These are phyloP conservation scores for Abrus pulchellus DNA, from an alignment of 306 rosid genomes.

Conservation along the genomic window DNA sequence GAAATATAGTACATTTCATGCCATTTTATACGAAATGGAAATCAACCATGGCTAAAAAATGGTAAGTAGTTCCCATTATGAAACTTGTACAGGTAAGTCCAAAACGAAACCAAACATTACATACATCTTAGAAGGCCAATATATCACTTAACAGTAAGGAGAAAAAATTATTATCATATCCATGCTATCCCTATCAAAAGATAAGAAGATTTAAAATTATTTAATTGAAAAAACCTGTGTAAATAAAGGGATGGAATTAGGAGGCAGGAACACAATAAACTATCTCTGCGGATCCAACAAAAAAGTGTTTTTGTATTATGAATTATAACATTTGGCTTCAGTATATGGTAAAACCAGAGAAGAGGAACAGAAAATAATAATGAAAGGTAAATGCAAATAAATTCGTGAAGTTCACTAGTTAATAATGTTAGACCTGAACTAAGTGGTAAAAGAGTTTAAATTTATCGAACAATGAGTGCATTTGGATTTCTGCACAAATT, in stretches of 20 bases:
- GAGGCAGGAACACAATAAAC: slow-evolving; percentile 5
- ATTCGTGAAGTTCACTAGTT: slow-evolving; percentile 24
- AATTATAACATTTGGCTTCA: slow-evolving; percentile 32
- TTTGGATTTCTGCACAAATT: slow-evolving; percentile 29
- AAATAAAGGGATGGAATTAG: slow-evolving; percentile 39
- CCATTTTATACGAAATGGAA: slow-evolving; percentile 43
- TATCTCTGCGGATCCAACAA: slow-evolving; percentile 43
- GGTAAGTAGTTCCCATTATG: slow-evolving; percentile 44
- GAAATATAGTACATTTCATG: slow-evolving; percentile 26
- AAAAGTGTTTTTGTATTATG: slow-evolving; percentile 7
- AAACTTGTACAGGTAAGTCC: slow-evolving; percentile 52
- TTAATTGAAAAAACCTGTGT: neutral
- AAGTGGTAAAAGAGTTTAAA: slow-evolving; percentile 8
- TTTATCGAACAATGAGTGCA: slow-evolving; percentile 1
- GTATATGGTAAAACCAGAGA: neutral
- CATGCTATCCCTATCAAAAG: no score
- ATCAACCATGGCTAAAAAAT: slow-evolving; percentile 29
- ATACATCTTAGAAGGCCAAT: slow-evolving; percentile 39
- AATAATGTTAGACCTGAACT: slow-evolving; percentile 16
- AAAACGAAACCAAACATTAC: slow-evolving; percentile 49
- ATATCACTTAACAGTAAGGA: slow-evolving; percentile 31
- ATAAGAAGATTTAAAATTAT: no score
- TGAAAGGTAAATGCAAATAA: slow-evolving; percentile 11
- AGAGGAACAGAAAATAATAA: neutral
- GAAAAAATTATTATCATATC: slow-evolving; percentile 12